Percentiles rank a stretch among this genome's conserved stretches.
These are phyloP conservation scores for Vaccinium macrocarpon DNA, from an alignment of 148 eudicot genomes.

Conservation along the genomic window DNA sequence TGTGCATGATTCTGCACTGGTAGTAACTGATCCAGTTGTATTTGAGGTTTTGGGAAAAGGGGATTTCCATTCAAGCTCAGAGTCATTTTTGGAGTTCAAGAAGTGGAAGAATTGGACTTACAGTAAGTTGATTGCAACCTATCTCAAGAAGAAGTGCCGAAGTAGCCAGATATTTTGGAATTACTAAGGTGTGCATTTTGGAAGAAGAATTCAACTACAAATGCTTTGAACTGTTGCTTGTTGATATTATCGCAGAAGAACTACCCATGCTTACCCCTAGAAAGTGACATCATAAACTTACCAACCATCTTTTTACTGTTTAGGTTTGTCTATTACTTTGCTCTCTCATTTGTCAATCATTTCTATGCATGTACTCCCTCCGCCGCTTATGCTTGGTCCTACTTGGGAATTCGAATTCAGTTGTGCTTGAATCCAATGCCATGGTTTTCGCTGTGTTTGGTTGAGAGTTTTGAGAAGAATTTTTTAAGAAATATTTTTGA, in stretches of 20 bases:
- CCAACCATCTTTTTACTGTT: neutral
- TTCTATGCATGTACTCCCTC: neutral
- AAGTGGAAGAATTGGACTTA: conserved; percentile 63
- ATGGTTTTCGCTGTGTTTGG: too few relatives aligned
- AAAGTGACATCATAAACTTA: neutral
- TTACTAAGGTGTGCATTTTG: conserved; percentile 43
- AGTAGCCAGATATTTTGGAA: conserved; percentile 92
- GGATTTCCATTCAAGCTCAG: conserved; percentile 72
- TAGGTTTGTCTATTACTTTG: neutral
- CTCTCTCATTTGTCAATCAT: neutral
- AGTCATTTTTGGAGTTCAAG: conserved; percentile 70
- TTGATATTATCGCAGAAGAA: neutral
- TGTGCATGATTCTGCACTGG: conserved; percentile 39
- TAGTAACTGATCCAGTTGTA: conserved; percentile 61
- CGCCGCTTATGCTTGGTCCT: neutral
- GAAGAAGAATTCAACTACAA: neutral
- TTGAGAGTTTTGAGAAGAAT: too few relatives aligned
- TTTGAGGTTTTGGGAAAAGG: conserved; percentile 89
- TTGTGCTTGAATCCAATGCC: neutral
- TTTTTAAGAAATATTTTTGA: too few relatives aligned
- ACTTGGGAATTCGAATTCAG: neutral
- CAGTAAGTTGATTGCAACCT: conserved; percentile 55
- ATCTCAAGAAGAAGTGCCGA: conserved; percentile 67
- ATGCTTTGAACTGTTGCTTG: neutral
- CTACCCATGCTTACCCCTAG: neutral